phyloP scores from a whole-genome alignment of 1,139 yeast species.

The Debaryomyces singareniensis region DNA sequence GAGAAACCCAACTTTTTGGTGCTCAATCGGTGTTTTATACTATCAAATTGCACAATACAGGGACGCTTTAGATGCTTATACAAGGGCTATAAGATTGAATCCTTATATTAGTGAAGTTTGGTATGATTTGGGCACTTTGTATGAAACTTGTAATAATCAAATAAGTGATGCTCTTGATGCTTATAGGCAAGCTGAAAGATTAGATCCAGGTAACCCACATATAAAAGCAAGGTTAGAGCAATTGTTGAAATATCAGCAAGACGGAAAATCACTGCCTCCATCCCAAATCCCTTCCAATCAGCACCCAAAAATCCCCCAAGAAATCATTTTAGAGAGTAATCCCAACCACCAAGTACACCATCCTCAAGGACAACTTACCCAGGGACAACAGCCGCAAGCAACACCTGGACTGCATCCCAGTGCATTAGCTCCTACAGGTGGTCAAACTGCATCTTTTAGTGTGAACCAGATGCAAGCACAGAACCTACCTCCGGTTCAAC shows the following conservation, averaged over 20 bases:
- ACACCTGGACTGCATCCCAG: conserved; percentile 19
- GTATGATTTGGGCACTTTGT: conserved; percentile 95
- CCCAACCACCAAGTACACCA: conserved; percentile 22
- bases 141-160: conserved; percentile 96
- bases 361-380: conserved; percentile 14
- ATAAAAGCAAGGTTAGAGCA: conserved; percentile 90
- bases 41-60: conserved; percentile 94
- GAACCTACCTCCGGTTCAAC: conserved; percentile 3
- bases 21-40: conserved; percentile 94
- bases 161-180: conserved; percentile 94
- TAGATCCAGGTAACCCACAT: conserved; percentile 92
- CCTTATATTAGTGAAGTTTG: conserved; percentile 97
- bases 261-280: conserved; percentile 61
- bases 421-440: conserved; percentile 6
- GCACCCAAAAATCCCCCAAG: conserved; percentile 52
- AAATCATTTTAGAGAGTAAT: conserved; percentile 49
- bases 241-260: conserved; percentile 68
- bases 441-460: conserved; percentile 4
- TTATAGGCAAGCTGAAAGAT: conserved; percentile 88
- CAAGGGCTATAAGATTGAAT: conserved; percentile 89
- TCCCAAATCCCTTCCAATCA: conserved; percentile 64
- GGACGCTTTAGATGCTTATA: conserved; percentile 95
- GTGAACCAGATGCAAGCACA: conserved; percentile 1
- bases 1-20: conserved; percentile 97
- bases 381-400: conserved; percentile 9